Percentiles rank a stretch among this genome's conserved stretches.
phyloP scores from a whole-genome alignment of 768 basidiomycete genomes.

The Lactarius deliciosus region DNA sequence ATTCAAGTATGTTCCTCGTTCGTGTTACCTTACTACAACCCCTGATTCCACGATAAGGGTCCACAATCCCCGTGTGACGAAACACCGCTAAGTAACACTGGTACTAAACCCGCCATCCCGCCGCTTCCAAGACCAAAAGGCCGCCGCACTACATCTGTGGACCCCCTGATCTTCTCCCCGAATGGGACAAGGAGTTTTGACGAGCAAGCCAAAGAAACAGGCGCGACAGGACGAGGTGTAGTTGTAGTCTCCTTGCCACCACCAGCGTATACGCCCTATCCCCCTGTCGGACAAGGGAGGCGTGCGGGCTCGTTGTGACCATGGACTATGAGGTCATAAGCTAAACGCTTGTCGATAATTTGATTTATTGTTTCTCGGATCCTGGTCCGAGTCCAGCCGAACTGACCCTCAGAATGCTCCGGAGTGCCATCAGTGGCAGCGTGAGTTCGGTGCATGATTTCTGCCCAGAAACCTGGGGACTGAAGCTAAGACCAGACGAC shows the following conservation, averaged over 20 bases:
- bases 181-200: neutral
- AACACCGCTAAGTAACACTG: neutral
- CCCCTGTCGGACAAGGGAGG: constrained; percentile 21
- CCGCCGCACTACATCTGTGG: neutral
- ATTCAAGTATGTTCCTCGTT: constrained; percentile 13
- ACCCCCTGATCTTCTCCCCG: neutral
- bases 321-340: constrained; percentile 5
- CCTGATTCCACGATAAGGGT: constrained; percentile 6
- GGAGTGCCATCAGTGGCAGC: neutral
- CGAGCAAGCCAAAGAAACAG: neutral
- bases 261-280: constrained; percentile 21
- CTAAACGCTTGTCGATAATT: neutral
- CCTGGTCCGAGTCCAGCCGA: neutral
- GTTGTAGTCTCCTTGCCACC: constrained; percentile 18
- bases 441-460: neutral
- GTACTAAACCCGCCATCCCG: neutral
- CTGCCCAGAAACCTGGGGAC: neutral
- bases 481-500: neutral
- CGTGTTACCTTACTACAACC: neutral
- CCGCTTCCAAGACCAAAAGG: neutral
- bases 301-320: constrained; percentile 11
- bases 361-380: neutral
- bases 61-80: neutral
- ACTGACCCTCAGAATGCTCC: neutral
- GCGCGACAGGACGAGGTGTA: neutral